Evolutionary conservation across 1,284 basidiomycete species (phyloP), one percentile per base, ranked within the genome.

Genomic region (Takashimella tepidaria): DNA sequence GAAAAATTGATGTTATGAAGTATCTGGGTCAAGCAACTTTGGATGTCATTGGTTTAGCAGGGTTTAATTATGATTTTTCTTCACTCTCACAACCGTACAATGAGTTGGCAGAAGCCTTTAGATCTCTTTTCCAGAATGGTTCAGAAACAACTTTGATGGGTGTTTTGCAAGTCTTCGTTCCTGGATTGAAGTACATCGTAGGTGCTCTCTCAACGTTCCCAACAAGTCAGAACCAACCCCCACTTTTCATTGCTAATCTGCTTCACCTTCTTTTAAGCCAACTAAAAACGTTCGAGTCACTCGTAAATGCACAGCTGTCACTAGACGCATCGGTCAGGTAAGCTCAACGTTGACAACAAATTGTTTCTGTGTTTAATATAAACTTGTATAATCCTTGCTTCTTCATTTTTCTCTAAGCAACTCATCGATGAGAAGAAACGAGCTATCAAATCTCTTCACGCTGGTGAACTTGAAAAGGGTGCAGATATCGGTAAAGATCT

Each of bases 41-140:
- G 10, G 86, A 87, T 60, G 79, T 84, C 48, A 85, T 88, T 50
- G 84, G 84, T 6, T 75, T 82, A 41, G 83, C 85, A 24, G 83
- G 83, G 12, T 85, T 85, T 59, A 82, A 80, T 24, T 85, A 85
- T 69, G 58, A 72, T 5, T 83, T 85, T 68, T 22, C 31, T n/a
- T 25, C 61, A 1, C 52, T 67, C 5, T 56, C 56, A 20, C 57
- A 58, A 27, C 60, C 50, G 37, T 54, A 58, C n/a, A 69, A 70
- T 56, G 68, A 67, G 47, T 57, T 74, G 10, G 65, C 68, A 6
- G 63, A 67, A 22, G 65, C 69, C n/a, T 68, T 69, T 47, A 49
- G 58, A 6, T 53, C 58, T 19, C 67, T 74, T 64, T 64, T 73
- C 47, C n/a, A 47, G 2, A 62, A 50, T 3, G 58, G 59, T 8